Evolutionary conservation across 2,329 filamentous ascomycete species (phyloP).

Genomic region (Podosphaera fusca): DNA sequence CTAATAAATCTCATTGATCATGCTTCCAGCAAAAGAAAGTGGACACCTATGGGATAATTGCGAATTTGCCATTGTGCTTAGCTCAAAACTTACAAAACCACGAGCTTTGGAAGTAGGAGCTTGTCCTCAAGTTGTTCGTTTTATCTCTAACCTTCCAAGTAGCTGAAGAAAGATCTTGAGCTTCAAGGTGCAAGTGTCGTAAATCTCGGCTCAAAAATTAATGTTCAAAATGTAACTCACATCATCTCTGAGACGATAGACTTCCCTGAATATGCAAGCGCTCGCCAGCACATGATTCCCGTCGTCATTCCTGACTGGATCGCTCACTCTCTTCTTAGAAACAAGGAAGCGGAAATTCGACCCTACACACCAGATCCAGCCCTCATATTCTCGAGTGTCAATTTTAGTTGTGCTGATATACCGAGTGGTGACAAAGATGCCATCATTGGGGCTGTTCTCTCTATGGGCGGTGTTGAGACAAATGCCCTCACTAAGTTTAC

Average conservation of each 20-base stretch:
- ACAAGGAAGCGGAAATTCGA: conserved; percentile 52
- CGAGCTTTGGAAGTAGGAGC: conserved; percentile 9
- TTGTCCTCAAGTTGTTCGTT: neutral
- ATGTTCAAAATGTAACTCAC: conserved; percentile 30
- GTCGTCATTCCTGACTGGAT: conserved; percentile 74
- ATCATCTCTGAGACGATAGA: conserved; percentile 61
- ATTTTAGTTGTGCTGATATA: conserved; percentile 63
- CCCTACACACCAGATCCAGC: conserved; percentile 78
- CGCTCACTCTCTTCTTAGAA: conserved; percentile 40
- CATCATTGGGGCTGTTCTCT: conserved; percentile 71
- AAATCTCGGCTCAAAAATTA: conserved; percentile 17
- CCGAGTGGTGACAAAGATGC: conserved; percentile 75
- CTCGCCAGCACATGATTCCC: conserved; percentile 55
- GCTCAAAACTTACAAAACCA: conserved; percentile 6
- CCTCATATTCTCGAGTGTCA: conserved; percentile 70
- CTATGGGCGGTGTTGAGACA: conserved; percentile 67
- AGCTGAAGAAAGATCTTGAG: conserved; percentile 12
- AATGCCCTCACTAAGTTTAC: conserved; percentile 47
- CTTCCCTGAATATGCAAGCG: conserved; percentile 64
- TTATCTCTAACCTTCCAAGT: neutral
- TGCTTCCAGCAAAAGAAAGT: neutral
- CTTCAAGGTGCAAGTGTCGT: conserved; percentile 17
- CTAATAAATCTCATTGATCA: neutral
- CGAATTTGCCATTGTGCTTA: conserved; percentile 12
- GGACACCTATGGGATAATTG: conserved; percentile 11